Conservation (phyloP, 345 rosid genomes). For the Sapria himalayana region DNA sequence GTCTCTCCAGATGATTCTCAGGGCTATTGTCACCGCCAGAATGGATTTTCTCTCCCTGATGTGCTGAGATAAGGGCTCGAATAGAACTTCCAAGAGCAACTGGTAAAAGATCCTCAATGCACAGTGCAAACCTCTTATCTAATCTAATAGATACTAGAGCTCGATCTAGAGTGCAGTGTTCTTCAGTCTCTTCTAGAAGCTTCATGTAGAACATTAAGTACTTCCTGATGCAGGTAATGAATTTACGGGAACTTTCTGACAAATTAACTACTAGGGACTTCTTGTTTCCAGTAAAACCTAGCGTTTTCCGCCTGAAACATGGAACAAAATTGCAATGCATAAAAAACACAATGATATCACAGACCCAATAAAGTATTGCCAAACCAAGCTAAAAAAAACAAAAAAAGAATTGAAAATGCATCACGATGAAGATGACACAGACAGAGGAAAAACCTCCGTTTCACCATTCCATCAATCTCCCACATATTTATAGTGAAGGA, state of each 20-base stretch:
- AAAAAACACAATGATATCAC: too few relatives aligned
- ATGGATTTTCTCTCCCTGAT: conserved; percentile 23
- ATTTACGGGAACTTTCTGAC: conserved; percentile 91
- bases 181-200: conserved; percentile 79
- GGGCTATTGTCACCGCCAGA: conserved; percentile 17
- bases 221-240: conserved; percentile 87
- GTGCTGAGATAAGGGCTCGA: conserved; percentile 45
- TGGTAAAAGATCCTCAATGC: conserved; percentile 85
- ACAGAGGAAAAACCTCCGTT: conserved; percentile 13
- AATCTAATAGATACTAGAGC: conserved; percentile 64
- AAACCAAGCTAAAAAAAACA: too few relatives aligned
- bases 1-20: conserved; percentile 52
- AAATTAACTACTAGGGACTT: conserved; percentile 77
- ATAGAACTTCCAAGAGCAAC: conserved; percentile 70
- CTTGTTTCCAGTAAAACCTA: conserved; percentile 59
- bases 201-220: conserved; percentile 73
- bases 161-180: conserved; percentile 59
- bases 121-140: conserved; percentile 84
- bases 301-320: conserved; percentile 54
- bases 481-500: conserved; percentile 93
- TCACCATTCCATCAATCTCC: conserved; percentile 98
- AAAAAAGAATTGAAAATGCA: not conserved
- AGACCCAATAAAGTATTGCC: too few relatives aligned
- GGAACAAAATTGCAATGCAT: too few relatives aligned
- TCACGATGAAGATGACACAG: not conserved